phyloP scores from a whole-genome alignment of 768 basidiomycete species.

The Mycena epipterygia region DNA sequence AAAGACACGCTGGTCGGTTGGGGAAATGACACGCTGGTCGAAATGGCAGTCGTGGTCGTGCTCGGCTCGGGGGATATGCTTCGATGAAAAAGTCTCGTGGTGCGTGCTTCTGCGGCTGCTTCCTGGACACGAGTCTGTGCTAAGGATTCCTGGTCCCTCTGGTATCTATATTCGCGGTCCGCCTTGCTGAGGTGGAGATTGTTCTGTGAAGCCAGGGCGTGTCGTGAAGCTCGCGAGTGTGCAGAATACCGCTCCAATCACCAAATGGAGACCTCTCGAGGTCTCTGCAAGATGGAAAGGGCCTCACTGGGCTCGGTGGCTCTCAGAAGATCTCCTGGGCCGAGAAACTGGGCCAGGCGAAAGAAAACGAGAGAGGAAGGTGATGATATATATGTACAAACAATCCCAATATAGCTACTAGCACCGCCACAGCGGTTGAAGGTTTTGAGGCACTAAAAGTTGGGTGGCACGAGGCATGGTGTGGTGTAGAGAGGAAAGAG shows the following conservation, averaged over 20 bases:
- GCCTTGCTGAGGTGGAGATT: constrained; percentile 11
- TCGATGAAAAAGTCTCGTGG: background rate
- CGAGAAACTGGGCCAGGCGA: too few species aligned
- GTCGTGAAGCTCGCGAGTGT: background rate
- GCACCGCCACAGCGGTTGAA: too few species aligned
- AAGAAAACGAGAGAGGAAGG: too few species aligned
- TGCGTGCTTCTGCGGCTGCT: background rate
- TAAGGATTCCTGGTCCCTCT: background rate
- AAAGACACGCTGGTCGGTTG: constrained; percentile 15
- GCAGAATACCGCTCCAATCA: constrained; percentile 6
- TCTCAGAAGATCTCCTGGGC: too few species aligned
- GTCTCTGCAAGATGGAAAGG: too few species aligned
- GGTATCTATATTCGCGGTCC: constrained; percentile 4
- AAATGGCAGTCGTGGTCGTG: background rate
- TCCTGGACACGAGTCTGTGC: background rate
- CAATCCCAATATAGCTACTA: too few species aligned
- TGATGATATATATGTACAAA: too few species aligned
- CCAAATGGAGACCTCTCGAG: constrained; percentile 16
- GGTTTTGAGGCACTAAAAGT: too few species aligned
- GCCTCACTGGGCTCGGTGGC: background rate
- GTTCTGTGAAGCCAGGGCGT: background rate
- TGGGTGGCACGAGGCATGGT: too few species aligned
- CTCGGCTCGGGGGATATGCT: background rate
- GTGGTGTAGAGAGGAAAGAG: too few species aligned
- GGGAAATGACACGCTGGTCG: too few species aligned